Conservation (phyloP, 2,329 filamentous ascomycete genomes). For the Fusarium tuaranense region DNA sequence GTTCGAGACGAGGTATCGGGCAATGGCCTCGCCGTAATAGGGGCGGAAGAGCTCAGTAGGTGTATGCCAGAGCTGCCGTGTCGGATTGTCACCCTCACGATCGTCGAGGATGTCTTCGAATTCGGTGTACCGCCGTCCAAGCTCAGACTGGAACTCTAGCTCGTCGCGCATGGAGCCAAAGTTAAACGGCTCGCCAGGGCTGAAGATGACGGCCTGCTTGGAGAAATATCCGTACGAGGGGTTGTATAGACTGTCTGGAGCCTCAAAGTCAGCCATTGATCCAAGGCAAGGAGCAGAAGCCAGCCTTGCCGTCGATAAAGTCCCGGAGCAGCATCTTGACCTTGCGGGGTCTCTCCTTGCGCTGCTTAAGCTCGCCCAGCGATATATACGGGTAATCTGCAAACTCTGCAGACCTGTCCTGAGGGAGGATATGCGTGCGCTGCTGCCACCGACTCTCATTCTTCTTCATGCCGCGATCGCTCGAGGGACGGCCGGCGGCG, state of each 20-base stretch:
- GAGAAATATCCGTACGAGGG: slow-evolving; percentile 96
- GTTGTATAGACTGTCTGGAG: slow-evolving; percentile 89
- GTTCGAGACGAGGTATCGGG: slow-evolving; percentile 94
- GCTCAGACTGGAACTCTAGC: slow-evolving; percentile 80
- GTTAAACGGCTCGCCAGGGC: slow-evolving; percentile 89
- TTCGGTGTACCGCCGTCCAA: slow-evolving; percentile 84
- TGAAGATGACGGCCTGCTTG: slow-evolving; percentile 96
- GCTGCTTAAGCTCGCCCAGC: slow-evolving; percentile 77
- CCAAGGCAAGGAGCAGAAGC: neutral
- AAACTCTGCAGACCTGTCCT: slow-evolving; percentile 85
- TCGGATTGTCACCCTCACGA: slow-evolving; percentile 71
- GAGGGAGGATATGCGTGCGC: slow-evolving; percentile 78
- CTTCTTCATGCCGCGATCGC: slow-evolving; percentile 56
- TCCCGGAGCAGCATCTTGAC: slow-evolving; percentile 98
- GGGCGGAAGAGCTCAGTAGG: slow-evolving; percentile 97
- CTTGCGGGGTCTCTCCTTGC: slow-evolving; percentile 81
- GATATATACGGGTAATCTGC: slow-evolving; percentile 86
- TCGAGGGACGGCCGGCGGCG: slow-evolving; percentile 44
- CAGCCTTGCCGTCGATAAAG: slow-evolving; percentile 86
- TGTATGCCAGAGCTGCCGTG: slow-evolving; percentile 96
- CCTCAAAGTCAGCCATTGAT: slow-evolving; percentile 36
- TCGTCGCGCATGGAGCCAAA: slow-evolving; percentile 87
- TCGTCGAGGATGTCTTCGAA: slow-evolving; percentile 92
- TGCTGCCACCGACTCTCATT: slow-evolving; percentile 88
- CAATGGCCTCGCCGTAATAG: slow-evolving; percentile 96